Percentiles rank a stretch among this genome's conserved stretches.
These are phyloP conservation scores for Myrica gale DNA, from an alignment of 306 rosid species.

Conservation along the genomic window DNA sequence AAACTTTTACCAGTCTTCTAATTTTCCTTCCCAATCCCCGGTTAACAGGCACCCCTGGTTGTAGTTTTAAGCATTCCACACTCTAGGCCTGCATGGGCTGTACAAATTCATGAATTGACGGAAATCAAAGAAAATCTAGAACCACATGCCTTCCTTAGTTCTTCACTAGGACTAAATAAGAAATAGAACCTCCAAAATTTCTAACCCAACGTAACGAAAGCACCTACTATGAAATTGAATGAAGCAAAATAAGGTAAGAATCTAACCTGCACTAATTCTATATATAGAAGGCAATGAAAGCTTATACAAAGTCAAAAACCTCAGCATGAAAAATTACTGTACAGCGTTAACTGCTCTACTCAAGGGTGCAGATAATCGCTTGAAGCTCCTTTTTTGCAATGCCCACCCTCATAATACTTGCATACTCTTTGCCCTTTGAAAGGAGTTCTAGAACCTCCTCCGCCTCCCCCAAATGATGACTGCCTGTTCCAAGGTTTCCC, in stretches of 20 bases:
- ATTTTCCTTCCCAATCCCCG: no score
- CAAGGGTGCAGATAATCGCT: slow-evolving; percentile 81
- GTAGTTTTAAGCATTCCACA: no score
- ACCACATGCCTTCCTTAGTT: no score
- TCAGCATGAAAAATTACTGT: slow-evolving; percentile 52
- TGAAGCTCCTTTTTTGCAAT: slow-evolving; percentile 80
- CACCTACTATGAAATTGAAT: not conserved
- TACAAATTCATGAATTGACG: no score
- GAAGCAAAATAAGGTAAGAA: slow-evolving; percentile 22
- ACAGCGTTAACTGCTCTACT: slow-evolving; percentile 61
- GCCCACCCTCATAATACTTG: slow-evolving; percentile 78
- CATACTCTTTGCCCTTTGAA: slow-evolving; percentile 77
- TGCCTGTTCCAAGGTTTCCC: slow-evolving; percentile 78
- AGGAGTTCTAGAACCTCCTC: slow-evolving; percentile 75
- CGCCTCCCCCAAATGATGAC: slow-evolving; percentile 57
- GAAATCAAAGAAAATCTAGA: no score
- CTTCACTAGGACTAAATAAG: no score
- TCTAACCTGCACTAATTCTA: slow-evolving; percentile 44
- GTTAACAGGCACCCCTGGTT: no score
- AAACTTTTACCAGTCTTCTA: no score
- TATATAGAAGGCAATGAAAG: slow-evolving; percentile 34
- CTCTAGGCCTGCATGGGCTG: no score
- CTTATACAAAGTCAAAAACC: slow-evolving; percentile 47
- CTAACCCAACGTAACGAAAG: not conserved
- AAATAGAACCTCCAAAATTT: not conserved